These are phyloP conservation scores for Coniochaeta sp. DNA, from an alignment of 2,329 filamentous ascomycete species.

Conservation along the genomic window DNA sequence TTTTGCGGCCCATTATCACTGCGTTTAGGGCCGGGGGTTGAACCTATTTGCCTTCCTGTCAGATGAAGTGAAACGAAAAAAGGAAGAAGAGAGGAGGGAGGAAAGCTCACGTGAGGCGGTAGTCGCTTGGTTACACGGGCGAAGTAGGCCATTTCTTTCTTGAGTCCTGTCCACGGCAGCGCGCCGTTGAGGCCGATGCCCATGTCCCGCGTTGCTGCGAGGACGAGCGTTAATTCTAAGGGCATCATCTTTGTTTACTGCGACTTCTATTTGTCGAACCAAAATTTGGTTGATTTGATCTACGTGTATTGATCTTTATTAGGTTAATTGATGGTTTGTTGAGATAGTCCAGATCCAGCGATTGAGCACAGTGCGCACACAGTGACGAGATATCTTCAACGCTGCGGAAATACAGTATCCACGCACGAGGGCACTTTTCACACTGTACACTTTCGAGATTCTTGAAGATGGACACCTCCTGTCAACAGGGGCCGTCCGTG, in stretches of 20 bases:
- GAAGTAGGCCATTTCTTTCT: slow-evolving; percentile 92
- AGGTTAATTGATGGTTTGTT: neutral
- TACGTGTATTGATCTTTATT: neutral
- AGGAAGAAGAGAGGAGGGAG: neutral
- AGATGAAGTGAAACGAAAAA: neutral
- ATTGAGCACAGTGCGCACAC: neutral
- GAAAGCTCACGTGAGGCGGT: slow-evolving; percentile 22
- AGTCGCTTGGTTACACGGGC: slow-evolving; percentile 75
- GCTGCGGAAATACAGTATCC: neutral
- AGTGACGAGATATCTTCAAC: neutral
- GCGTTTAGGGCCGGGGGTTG: slow-evolving; percentile 48
- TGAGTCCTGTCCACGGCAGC: slow-evolving; percentile 84
- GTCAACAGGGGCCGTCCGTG: neutral
- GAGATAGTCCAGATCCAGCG: neutral
- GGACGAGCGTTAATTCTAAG: slow-evolving; percentile 75
- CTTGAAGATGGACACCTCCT: neutral
- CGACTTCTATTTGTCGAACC: neutral
- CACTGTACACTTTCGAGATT: neutral
- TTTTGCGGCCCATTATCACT: slow-evolving; percentile 96
- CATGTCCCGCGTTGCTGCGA: slow-evolving; percentile 83
- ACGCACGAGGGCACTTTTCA: too few relatives aligned
- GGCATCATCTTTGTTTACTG: neutral
- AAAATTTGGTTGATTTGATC: neutral
- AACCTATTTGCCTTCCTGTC: slow-evolving; percentile 14
- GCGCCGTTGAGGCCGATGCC: slow-evolving; percentile 76